phyloP scores from a whole-genome alignment of 352 stramenopile genomes.

The Phytophthora pinifolia region DNA sequence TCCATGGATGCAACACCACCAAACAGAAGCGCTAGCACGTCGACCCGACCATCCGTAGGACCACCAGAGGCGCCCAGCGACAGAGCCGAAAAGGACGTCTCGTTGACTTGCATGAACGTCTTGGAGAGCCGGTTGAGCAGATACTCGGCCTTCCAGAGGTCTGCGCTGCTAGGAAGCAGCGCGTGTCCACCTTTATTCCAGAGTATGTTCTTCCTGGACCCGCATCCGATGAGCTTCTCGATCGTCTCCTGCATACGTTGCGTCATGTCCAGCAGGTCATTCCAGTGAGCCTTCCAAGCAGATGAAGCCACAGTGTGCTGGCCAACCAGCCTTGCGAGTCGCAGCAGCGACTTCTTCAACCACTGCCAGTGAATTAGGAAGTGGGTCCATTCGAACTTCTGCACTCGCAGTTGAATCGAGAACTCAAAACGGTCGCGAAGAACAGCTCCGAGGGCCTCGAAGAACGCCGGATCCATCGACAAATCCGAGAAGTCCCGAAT shows the following conservation, averaged over 20 bases:
- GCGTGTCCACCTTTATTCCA: conserved; percentile 93
- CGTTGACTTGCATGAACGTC: conserved; percentile 55
- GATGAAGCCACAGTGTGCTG: neutral
- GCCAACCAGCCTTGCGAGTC: conserved; percentile 29
- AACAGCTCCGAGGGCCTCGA: conserved; percentile 37
- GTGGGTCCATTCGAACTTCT: conserved; percentile 70
- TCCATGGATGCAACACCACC: conserved; percentile 74
- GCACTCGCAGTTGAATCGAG: conserved; percentile 65
- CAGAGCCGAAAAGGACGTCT: conserved; percentile 32
- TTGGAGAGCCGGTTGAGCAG: conserved; percentile 65
- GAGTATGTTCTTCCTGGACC: conserved; percentile 76
- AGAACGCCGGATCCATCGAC: conserved; percentile 11
- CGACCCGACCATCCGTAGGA: conserved; percentile 44
- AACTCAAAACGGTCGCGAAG: conserved; percentile 75
- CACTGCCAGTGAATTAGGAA: conserved; percentile 87
- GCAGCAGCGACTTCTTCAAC: conserved; percentile 61
- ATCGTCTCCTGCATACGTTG: conserved; percentile 77
- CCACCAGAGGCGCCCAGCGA: conserved; percentile 11
- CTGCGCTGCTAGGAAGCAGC: conserved; percentile 56
- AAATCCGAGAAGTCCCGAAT: conserved; percentile 8
- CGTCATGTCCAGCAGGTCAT: conserved; percentile 62
- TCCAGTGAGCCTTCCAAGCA: conserved; percentile 37
- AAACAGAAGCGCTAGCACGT: conserved; percentile 77
- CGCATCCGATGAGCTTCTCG: conserved; percentile 64
- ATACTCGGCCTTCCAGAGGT: conserved; percentile 75